Evolutionary conservation across 306 rosid species (phyloP).

Genomic region (Quercus bicolor): DNA sequence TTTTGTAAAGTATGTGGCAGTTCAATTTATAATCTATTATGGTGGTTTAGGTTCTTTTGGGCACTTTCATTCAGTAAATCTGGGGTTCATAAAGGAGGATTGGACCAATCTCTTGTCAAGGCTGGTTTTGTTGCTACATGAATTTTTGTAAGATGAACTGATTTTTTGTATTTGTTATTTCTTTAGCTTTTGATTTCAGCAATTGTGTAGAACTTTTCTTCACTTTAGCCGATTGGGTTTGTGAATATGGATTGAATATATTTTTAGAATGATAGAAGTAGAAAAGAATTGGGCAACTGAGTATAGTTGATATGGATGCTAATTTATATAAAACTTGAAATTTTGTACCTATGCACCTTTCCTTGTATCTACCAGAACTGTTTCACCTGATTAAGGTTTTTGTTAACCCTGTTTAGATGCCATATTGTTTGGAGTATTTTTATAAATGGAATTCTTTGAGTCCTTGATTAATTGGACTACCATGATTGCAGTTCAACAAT

Average conservation of each 20-base stretch:
- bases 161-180: neutral
- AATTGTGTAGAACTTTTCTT: neutral
- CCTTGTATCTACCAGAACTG: neutral
- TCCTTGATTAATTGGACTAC: neutral
- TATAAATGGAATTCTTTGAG: too few species aligned
- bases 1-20: neutral
- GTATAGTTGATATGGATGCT: neutral
- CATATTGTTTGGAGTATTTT: neutral
- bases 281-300: neutral
- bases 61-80: constrained; percentile 96
- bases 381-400: neutral
- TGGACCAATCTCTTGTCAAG: constrained; percentile 75
- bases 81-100: constrained; percentile 88
- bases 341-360: neutral
- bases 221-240: neutral
- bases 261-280: neutral
- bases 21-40: neutral
- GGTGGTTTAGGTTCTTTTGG: constrained; percentile 86
- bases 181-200: neutral
- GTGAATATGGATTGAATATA: neutral
- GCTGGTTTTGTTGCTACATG: constrained; percentile 97
- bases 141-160: constrained; percentile 62
- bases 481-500: neutral
- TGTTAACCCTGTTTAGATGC: neutral
- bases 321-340: neutral